Evolutionary conservation across 164 flowering plant genomes (phyloP).

Genomic region (Pachysandra terminalis): DNA sequence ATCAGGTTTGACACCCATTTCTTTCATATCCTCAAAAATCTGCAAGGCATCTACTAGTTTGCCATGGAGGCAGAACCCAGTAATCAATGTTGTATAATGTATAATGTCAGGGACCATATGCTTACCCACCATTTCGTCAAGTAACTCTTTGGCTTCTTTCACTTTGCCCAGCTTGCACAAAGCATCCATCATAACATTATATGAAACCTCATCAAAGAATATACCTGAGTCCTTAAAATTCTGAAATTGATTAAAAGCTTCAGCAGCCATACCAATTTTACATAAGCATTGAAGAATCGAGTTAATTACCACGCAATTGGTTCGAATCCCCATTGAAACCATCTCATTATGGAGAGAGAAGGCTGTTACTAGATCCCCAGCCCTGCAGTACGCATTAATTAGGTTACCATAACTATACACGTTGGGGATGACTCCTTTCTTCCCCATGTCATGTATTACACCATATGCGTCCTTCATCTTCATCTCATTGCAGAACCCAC

Average conservation of each 20-base stretch:
- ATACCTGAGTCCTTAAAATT: conserved; percentile 38
- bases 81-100: conserved; percentile 65
- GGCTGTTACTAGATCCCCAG: conserved; percentile 38
- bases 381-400: conserved; percentile 47
- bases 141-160: conserved; percentile 50
- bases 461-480: conserved; percentile 53
- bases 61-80: conserved; percentile 54
- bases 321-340: conserved; percentile 47
- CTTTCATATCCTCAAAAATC: conserved; percentile 45
- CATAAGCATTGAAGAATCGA: conserved; percentile 55
- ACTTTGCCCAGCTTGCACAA: conserved; percentile 54
- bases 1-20: conserved; percentile 53
- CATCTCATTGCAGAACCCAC: conserved; percentile 58
- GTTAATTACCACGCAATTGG: conserved; percentile 54
- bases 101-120: conserved; percentile 46
- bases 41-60: conserved; percentile 38
- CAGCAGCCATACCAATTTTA: conserved; percentile 31
- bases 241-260: conserved; percentile 42
- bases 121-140: conserved; percentile 54
- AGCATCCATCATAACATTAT: conserved; percentile 56
- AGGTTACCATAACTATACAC: conserved; percentile 36
- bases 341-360: conserved; percentile 39
- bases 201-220: conserved; percentile 48
- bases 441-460: conserved; percentile 51
- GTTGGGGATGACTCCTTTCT: conserved; percentile 43